A percentile compares a stretch with the other conserved stretches of the same genome.
phyloP scores from a whole-genome alignment of 306 rosid species.

The Quercus parvula region DNA sequence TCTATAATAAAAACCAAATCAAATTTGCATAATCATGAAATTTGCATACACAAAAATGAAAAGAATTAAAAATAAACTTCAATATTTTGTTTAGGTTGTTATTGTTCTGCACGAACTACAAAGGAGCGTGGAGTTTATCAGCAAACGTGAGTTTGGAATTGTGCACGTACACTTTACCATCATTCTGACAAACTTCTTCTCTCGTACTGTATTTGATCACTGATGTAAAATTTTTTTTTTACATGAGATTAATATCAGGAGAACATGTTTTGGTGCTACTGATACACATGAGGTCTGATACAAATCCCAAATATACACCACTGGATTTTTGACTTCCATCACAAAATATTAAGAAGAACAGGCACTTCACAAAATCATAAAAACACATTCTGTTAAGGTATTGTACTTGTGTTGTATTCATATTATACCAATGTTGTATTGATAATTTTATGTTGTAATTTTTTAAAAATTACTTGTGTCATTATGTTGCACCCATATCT shows the following conservation, averaged over 20 bases:
- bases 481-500: no score
- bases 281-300: background rate
- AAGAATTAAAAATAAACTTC: no score
- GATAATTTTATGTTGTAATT: no score
- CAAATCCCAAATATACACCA: background rate
- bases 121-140: background rate
- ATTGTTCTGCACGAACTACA: background rate
- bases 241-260: background rate
- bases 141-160: background rate
- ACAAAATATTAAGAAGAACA: background rate
- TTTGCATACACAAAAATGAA: no score
- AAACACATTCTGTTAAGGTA: accelerated
- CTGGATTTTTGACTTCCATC: background rate
- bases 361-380: no score
- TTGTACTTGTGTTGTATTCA: accelerated
- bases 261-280: background rate
- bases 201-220: background rate
- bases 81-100: no score
- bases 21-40: background rate
- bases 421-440: no score
- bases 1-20: background rate
- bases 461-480: accelerated
- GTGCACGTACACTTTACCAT: background rate
- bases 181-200: conserved; percentile 1
- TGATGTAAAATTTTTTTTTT: background rate